Evolutionary conservation across 1,284 basidiomycete species (phyloP), one percentile per base, ranked within the genome.

Genomic region (Ganoderma lucidum): DNA sequence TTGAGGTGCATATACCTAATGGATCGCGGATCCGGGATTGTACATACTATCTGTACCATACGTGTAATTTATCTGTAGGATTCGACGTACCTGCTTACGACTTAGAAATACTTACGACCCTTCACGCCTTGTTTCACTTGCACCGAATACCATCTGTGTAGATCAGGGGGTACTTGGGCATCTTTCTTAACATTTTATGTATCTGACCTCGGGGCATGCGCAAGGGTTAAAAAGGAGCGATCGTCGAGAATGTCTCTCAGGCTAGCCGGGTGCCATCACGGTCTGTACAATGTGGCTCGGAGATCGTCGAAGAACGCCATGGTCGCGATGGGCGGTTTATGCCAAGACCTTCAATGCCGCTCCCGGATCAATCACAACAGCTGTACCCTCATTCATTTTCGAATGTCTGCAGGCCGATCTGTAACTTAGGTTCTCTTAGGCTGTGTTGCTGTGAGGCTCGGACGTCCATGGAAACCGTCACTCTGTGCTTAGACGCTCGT

Each of bases 41-140:
- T 65, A 66, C 60, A 70, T 68, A 68, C 61, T 62, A 66, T 60
- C 32, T 69, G 69, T 70, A 66, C 35, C 67, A 66, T 67, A 66
- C 53, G 35, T 69, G 72, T 73, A 70, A 71, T 69, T 71, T 73
- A 73, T 69, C 64, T 68, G 64, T 73, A 73, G 66, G 61, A 69
- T 58, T 48, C 39, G 63, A 63, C 63, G 51, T 28, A 53, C 17
- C n/a, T 39, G 32, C 19, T 39, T 15, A 39, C 19, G n/a, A 41
- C 15, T 42, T 56, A 44, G 35, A 12, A 35, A 41, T 41, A 35
- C 32, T 61, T 23, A 61, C 39, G 48, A 51, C 48, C 28, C 39
- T 41, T 41, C 23, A 51, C 48, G 48, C 15, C 2, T 32, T 63
- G n/a, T 42, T 23, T 39, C n/a, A 15, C 17, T 15, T 8, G 30